Percentiles rank a stretch among this genome's conserved stretches.
Conservation (phyloP, 2,329 filamentous ascomycete species). For the Arthrobotrys megalospora region DNA sequence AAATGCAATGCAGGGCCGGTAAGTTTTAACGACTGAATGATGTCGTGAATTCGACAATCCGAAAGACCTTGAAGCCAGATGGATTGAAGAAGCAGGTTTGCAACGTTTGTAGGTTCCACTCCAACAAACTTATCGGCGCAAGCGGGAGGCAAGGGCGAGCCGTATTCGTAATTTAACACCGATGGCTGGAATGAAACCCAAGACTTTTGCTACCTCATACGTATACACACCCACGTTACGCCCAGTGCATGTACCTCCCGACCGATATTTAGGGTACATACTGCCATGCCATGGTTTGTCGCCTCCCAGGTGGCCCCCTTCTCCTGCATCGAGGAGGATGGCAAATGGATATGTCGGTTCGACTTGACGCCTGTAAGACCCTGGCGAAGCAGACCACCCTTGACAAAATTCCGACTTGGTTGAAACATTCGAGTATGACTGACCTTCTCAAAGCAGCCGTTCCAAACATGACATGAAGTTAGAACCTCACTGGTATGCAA, state of each 20-base stretch:
- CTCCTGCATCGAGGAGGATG: conserved; percentile 40
- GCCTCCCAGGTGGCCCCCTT: conserved; percentile 9
- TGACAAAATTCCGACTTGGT: conserved; percentile 21
- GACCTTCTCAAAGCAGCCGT: conserved; percentile 47
- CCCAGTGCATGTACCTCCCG: neutral
- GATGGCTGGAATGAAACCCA: conserved; percentile 50
- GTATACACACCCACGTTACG: conserved; percentile 9
- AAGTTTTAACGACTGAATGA: conserved; percentile 12
- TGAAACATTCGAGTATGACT: conserved; percentile 39
- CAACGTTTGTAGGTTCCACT: neutral
- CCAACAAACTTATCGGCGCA: neutral
- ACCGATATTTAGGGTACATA: conserved; percentile 30
- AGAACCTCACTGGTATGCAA: neutral
- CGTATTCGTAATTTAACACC: conserved; percentile 60
- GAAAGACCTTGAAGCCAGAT: neutral
- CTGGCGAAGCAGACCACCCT: conserved; percentile 7
- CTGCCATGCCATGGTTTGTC: neutral
- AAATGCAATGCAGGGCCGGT: neutral
- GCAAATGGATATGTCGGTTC: conserved; percentile 40
- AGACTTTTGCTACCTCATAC: conserved; percentile 5
- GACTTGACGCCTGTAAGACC: conserved; percentile 38
- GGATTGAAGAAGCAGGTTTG: neutral
- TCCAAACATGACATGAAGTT: neutral
- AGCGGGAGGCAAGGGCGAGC: conserved; percentile 52
- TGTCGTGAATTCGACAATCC: conserved; percentile 1